Conservation (phyloP, 2,329 filamentous ascomycete genomes). For the Xylariales sp. region DNA sequence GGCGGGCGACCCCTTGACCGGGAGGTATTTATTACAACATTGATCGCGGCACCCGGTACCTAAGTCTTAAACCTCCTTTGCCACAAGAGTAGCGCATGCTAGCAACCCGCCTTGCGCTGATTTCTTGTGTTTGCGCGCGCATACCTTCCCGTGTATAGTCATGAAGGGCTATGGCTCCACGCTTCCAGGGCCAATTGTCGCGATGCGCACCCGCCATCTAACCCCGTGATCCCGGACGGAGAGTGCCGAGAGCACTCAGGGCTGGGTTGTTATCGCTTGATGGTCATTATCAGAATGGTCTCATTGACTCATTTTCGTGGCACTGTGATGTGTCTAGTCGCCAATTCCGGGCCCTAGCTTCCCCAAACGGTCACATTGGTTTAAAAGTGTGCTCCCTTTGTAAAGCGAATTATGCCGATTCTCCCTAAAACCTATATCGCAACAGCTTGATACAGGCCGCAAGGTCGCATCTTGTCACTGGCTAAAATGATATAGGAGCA, state of each 20-base stretch:
- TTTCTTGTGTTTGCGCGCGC: conserved; percentile 19
- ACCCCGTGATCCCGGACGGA: conserved; percentile 7
- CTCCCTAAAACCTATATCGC: conserved; percentile 24
- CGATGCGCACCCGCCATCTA: not conserved
- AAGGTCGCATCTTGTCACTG: conserved; percentile 24
- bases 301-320: conserved; percentile 19
- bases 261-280: conserved; percentile 19
- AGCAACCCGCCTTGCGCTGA: not conserved
- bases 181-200: conserved; percentile 16
- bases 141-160: conserved; percentile 1
- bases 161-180: not conserved
- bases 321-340: conserved; percentile 13
- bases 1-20: conserved; percentile 18
- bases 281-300: conserved; percentile 12
- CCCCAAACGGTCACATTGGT: conserved; percentile 13
- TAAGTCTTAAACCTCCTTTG: not conserved
- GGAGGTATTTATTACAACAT: conserved; percentile 9
- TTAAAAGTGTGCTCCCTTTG: conserved; percentile 6
- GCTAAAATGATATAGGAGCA: conserved; percentile 18
- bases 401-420: conserved; percentile 26
- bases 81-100: conserved; percentile 14
- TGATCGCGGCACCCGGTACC: conserved; percentile 10
- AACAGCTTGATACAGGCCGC: conserved; percentile 19
- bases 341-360: conserved; percentile 9
- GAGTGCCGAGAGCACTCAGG: conserved; percentile 13